Conservation (phyloP, 116 monocot species). For the Trichopus zeylanicus region DNA sequence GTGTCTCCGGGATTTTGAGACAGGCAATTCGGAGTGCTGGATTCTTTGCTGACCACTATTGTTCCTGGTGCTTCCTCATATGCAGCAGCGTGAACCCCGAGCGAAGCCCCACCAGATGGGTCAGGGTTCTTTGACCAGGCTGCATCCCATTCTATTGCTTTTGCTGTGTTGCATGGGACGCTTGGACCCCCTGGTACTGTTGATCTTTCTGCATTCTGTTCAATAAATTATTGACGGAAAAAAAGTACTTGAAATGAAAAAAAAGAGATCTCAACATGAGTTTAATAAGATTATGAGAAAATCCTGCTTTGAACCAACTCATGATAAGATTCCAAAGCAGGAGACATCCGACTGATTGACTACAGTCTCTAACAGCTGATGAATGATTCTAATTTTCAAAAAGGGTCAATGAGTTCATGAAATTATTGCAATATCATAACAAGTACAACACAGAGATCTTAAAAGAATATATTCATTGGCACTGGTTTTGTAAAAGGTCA, state of each 20-base stretch:
- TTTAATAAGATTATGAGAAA: no score
- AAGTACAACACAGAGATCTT: no score
- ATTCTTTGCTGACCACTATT: neutral
- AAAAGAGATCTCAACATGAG: no score
- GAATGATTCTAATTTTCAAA: no score
- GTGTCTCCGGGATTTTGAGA: constrained; percentile 3
- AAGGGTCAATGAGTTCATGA: no score
- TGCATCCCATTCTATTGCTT: constrained; percentile 92
- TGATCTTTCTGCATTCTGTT: constrained; percentile 71
- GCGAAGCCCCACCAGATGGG: constrained; percentile 81
- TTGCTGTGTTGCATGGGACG: constrained; percentile 83
- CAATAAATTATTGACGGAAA: constrained; percentile 2
- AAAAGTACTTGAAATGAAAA: neutral
- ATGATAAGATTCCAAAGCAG: no score
- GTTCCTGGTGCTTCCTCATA: constrained; percentile 27
- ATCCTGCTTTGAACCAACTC: no score
- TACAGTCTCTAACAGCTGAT: no score
- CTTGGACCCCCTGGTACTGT: constrained; percentile 88
- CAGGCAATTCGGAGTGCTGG: constrained; percentile 10
- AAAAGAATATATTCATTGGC: no score
- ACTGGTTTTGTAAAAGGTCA: no score
- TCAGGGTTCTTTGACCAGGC: constrained; percentile 80
- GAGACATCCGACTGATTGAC: no score
- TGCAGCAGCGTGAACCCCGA: constrained; percentile 68
- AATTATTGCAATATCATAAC: no score